These are phyloP conservation scores for Sporopachydermia quercuum DNA, from an alignment of 805 yeast species.

Conservation along the genomic window DNA sequence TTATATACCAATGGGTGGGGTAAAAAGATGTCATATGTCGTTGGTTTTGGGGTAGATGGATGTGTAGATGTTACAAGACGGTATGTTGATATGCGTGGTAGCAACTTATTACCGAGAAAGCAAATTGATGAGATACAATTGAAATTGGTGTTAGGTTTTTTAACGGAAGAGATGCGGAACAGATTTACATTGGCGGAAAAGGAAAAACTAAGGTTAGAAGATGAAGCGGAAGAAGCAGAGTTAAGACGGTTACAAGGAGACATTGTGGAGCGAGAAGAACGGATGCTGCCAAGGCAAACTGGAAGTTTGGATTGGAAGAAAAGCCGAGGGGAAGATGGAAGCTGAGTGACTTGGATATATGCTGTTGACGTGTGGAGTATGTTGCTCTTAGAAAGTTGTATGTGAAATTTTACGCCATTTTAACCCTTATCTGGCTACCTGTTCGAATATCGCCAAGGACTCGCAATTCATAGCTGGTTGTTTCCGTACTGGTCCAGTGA, in stretches of 20 bases:
- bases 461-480: too few species aligned
- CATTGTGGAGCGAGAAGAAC: slow-evolving; percentile 12
- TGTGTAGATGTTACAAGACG: slow-evolving; percentile 54
- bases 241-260: slow-evolving; percentile 6
- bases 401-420: too few species aligned
- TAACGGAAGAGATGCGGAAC: slow-evolving; percentile 23
- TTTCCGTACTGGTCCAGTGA: too few species aligned
- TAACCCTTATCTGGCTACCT: too few species aligned
- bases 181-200: slow-evolving; percentile 21
- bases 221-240: slow-evolving; percentile 22
- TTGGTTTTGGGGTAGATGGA: slow-evolving; percentile 50
- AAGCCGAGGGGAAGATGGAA: slow-evolving; percentile 68
- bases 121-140: slow-evolving; percentile 28
- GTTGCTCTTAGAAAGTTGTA: too few species aligned
- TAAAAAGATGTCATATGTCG: slow-evolving; percentile 77
- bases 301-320: slow-evolving; percentile 67
- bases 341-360: slow-evolving; percentile 6
- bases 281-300: slow-evolving; percentile 47
- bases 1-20: slow-evolving; percentile 83
- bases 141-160: slow-evolving; percentile 17
- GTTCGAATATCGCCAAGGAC: too few species aligned
- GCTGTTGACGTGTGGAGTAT: too few species aligned
- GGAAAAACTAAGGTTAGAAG: slow-evolving; percentile 22
- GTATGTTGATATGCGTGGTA: slow-evolving; percentile 34
- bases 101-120: slow-evolving; percentile 31